These are phyloP conservation scores for Chrysoporthe cubensis DNA, from an alignment of 2,329 filamentous ascomycete species.

Conservation along the genomic window DNA sequence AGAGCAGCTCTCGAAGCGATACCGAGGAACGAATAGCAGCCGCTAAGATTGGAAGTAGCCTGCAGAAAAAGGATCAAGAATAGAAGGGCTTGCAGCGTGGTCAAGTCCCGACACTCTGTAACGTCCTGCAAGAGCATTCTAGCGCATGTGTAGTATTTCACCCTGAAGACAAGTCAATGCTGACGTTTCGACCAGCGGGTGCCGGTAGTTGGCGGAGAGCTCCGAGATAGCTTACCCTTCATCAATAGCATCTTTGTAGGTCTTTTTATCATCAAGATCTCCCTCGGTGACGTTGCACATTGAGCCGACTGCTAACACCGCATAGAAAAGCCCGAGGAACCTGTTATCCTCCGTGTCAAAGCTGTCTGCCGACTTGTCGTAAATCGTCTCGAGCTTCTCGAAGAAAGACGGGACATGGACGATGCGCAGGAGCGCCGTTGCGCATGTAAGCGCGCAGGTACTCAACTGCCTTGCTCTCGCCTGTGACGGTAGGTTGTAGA, in stretches of 20 bases:
- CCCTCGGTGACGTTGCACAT: slow-evolving; percentile 68
- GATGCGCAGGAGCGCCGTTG: slow-evolving; percentile 66
- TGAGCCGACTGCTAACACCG: slow-evolving; percentile 72
- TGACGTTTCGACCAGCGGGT: neutral
- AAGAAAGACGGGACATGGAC: slow-evolving; percentile 84
- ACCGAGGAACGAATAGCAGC: slow-evolving; percentile 80
- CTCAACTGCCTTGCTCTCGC: slow-evolving; percentile 58
- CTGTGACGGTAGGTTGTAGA: slow-evolving; percentile 71
- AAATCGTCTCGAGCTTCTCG: slow-evolving; percentile 75
- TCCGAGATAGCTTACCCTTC: slow-evolving; percentile 54
- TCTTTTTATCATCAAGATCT: slow-evolving; percentile 49
- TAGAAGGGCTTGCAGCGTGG: slow-evolving; percentile 73
- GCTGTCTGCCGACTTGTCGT: slow-evolving; percentile 67
- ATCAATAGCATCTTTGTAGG: slow-evolving; percentile 56
- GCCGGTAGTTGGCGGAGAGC: neutral
- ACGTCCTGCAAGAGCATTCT: slow-evolving; percentile 68
- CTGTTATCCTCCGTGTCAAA: slow-evolving; percentile 67
- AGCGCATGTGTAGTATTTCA: slow-evolving; percentile 74
- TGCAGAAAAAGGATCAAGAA: slow-evolving; percentile 85
- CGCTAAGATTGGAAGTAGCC: slow-evolving; percentile 76
- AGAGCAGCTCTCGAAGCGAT: slow-evolving; percentile 77
- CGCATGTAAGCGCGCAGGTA: slow-evolving; percentile 59
- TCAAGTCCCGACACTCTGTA: slow-evolving; percentile 73
- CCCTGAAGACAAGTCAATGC: slow-evolving; percentile 49
- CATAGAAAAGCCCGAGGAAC: slow-evolving; percentile 72